Base-by-base conservation (phyloP, 2,329 filamentous ascomycete genomes). In the Triangularia verruculosa region DNA sequence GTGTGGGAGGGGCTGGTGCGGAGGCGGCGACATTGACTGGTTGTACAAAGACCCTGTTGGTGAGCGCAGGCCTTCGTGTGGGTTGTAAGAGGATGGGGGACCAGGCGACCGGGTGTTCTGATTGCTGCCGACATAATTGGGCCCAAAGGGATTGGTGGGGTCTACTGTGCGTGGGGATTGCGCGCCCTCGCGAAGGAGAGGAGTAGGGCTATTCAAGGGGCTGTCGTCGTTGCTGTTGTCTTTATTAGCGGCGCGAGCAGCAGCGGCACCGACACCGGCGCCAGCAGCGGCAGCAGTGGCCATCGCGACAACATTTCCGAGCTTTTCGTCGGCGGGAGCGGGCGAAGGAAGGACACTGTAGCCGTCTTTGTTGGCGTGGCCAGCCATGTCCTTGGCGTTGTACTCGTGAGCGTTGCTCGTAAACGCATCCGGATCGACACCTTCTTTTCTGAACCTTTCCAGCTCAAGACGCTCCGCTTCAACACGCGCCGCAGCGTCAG, bases 391-490 rank as follows among this genome's bases (percentile, higher is more conserved):
- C 53, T 72, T 71, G 53, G 74, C 70, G 56, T 77, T 72, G 70
- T 79, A 80, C 61, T 79, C 77, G 57, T 74, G 66, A 20, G 73
- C 76, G 0, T 68, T 66, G 28, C 74, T 71, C 54, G 70, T 67
- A 64, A 83, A 78, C 20, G 75, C 74, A 70, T 84, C 82, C 0
- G 82, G 80, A 71, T 84, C 72, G 67, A 82, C 71, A 52, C 82
- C 82, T 60, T 74, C 75, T 66, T 77, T 79, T 62, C 78, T 75
- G 75, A 82, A 82, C 12, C 78, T 74, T 67, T 84, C 81, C 43
- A 85, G 73, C 71, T 86, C 84, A 2, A 79, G 66, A 43, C 80
- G 80, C 68, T 86, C 83, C 8, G 78, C 72, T 57, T 81, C 76
- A 28, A 78, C 75, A 59, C 76, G 76, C 62, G 79, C 75, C 32